Percentiles rank a stretch among this genome's conserved stretches.
Evolutionary conservation across 2,329 filamentous ascomycete genomes (phyloP).

Genomic region (Chaetomium globosum): DNA sequence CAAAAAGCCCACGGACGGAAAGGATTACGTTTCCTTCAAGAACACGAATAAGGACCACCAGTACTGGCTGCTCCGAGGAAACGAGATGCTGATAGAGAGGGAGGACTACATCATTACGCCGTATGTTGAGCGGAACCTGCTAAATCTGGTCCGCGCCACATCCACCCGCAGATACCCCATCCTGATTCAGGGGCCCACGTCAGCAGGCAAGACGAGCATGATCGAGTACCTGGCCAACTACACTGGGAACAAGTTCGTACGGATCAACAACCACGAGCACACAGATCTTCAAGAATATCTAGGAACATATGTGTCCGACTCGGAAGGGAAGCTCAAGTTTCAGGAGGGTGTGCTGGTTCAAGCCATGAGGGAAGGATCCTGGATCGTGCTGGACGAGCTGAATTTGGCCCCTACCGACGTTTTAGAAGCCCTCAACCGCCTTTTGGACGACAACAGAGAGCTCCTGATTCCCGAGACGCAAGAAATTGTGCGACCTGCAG

Average conservation of each 20-base stretch:
- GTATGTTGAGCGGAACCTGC: slow-evolving; percentile 90
- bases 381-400: slow-evolving; percentile 97
- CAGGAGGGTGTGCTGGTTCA: slow-evolving; percentile 93
- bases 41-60: slow-evolving; percentile 67
- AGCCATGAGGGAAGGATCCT: slow-evolving; percentile 88
- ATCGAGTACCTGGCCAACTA: slow-evolving; percentile 97
- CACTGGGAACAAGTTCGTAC: slow-evolving; percentile 94
- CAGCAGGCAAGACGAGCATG: slow-evolving; percentile 98
- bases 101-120: slow-evolving; percentile 94
- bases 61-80: slow-evolving; percentile 86
- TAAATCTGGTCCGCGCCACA: slow-evolving; percentile 90
- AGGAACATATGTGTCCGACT: slow-evolving; percentile 85
- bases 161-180: slow-evolving; percentile 92
- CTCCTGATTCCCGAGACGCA: slow-evolving; percentile 95
- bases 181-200: slow-evolving; percentile 93
- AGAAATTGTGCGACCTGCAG: slow-evolving; percentile 86
- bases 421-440: slow-evolving; percentile 89
- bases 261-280: slow-evolving; percentile 99
- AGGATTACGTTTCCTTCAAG: slow-evolving; percentile 76
- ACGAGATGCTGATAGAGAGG: slow-evolving; percentile 67
- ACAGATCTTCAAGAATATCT: slow-evolving; percentile 98
- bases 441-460: slow-evolving; percentile 95
- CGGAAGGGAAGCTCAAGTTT: slow-evolving; percentile 82
- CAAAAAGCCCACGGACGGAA: slow-evolving; percentile 73
- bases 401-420: slow-evolving; percentile 97